Percentiles rank a stretch among this genome's conserved stretches.
phyloP scores from a whole-genome alignment of 1,284 basidiomycete genomes.

The Phylloporus sp. region DNA sequence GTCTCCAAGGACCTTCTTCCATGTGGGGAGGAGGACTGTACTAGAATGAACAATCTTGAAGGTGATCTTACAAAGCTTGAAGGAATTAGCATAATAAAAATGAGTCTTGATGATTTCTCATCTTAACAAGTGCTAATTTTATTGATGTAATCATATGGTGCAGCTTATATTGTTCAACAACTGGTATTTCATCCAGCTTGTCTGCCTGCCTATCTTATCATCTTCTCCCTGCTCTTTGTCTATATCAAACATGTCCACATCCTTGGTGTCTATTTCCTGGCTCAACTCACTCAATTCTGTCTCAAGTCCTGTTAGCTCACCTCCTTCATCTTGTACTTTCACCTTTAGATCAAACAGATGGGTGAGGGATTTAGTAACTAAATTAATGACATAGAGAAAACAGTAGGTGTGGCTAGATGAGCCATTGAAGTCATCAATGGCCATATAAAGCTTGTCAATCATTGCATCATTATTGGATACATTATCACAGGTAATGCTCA shows the following conservation, averaged over 20 bases:
- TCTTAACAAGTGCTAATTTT: slow-evolving; percentile 10
- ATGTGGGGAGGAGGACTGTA: slow-evolving; percentile 25
- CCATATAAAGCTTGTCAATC: too few species aligned
- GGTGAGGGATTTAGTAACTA: background rate
- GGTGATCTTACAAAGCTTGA: slow-evolving; percentile 22
- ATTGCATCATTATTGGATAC: too few species aligned
- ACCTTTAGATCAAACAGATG: background rate
- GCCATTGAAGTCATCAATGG: background rate
- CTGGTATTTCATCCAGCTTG: background rate
- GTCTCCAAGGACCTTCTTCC: slow-evolving; percentile 3
- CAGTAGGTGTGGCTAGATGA: background rate
- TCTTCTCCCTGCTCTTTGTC: background rate
- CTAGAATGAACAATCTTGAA: slow-evolving; percentile 26
- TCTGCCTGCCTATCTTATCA: slow-evolving; percentile 9
- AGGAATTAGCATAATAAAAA: background rate
- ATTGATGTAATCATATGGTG: background rate
- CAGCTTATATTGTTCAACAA: background rate
- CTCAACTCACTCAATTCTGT: background rate
- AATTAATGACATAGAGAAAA: background rate
- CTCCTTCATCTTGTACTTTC: too few species aligned
- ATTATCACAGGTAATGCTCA: too few species aligned
- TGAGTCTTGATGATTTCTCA: background rate
- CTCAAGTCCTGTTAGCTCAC: too few species aligned
- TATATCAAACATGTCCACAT: background rate
- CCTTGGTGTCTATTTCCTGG: background rate